These are phyloP conservation scores for Fusarium agapanthi DNA, from an alignment of 2,329 filamentous ascomycete species.

Conservation along the genomic window DNA sequence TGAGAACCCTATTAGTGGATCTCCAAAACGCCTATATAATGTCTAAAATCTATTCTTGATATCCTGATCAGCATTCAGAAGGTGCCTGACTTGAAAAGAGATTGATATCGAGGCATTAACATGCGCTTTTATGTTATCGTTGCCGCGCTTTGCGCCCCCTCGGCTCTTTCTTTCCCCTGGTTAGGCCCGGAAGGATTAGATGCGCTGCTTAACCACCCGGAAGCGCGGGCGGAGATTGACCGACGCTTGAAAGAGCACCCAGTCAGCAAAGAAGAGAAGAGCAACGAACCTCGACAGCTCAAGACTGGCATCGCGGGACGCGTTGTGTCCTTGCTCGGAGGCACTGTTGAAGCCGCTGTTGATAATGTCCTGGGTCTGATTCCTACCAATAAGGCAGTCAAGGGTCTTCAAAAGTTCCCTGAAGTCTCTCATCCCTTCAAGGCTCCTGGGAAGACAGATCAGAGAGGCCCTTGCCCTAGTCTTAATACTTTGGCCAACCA, in stretches of 20 bases:
- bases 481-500: conserved; percentile 23
- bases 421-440: conserved; percentile 12
- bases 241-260: conserved; percentile 7
- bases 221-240: conserved; percentile 20
- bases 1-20: background rate
- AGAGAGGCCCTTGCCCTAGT: conserved; percentile 20
- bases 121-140: conserved; percentile 8
- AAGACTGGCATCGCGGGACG: background rate
- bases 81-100: no score
- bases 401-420: conserved; percentile 21
- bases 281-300: background rate
- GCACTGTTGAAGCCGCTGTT: conserved; percentile 15
- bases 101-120: background rate
- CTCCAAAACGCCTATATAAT: background rate
- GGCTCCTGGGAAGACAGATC: conserved; percentile 7
- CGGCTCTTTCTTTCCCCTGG: conserved; percentile 18
- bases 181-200: conserved; percentile 10
- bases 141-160: conserved; percentile 11
- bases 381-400: conserved; percentile 22
- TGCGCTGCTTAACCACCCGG: conserved; percentile 12
- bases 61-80: no score
- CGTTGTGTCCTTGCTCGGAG: conserved; percentile 10
- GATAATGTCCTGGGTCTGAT: conserved; percentile 17
- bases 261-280: background rate
- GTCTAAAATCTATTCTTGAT: no score